Evolutionary conservation across 176 grass and related monocot species (phyloP).

Genomic region (Guadua angustifolia): DNA sequence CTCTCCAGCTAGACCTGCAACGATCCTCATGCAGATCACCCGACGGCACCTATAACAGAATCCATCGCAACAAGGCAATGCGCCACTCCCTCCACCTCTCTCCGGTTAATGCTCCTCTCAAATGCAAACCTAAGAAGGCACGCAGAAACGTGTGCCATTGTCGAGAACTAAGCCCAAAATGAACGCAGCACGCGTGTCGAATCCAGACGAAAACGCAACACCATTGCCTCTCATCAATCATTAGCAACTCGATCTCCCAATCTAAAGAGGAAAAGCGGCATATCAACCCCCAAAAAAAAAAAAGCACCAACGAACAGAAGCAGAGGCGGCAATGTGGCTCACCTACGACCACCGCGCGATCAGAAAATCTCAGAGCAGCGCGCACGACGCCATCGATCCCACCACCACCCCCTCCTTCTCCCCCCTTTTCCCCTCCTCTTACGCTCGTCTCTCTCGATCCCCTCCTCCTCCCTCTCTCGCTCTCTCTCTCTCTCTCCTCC

Average conservation of each 20-base stretch:
- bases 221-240: not conserved
- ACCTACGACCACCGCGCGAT: slow-evolving; percentile 38
- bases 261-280: not conserved
- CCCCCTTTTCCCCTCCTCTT: not conserved
- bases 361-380: slow-evolving; percentile 20
- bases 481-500: slow-evolving; percentile 10
- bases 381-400: slow-evolving; percentile 30
- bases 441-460: slow-evolving; percentile 4
- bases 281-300: not conserved
- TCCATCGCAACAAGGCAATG: not conserved
- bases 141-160: not conserved
- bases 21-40: not conserved
- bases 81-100: not conserved
- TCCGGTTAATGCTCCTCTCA: not conserved
- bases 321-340: slow-evolving; percentile 45
- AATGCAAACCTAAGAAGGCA: not conserved
- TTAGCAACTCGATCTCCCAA: not conserved
- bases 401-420: not conserved
- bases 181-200: not conserved
- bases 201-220: not conserved
- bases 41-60: not conserved
- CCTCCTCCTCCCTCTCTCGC: not conserved
- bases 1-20: not conserved
- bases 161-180: not conserved
- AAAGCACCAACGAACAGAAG: slow-evolving; percentile 9